Evolutionary conservation across 805 yeast genomes (phyloP).

Genomic region (Sugiyamaella smithiae): DNA sequence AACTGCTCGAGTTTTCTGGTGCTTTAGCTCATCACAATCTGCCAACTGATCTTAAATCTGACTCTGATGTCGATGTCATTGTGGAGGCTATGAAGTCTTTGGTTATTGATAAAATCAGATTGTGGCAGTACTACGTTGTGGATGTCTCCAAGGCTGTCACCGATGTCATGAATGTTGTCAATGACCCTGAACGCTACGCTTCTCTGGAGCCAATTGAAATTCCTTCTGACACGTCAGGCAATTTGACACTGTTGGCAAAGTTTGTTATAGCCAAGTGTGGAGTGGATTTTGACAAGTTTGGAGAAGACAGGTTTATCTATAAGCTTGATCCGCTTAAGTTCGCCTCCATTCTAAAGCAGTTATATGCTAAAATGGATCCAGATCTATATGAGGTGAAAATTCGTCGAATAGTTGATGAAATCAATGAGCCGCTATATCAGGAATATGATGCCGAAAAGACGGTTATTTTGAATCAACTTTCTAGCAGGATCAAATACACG

Average conservation of each 20-base stretch:
- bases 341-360: slow-evolving; percentile 46
- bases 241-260: slow-evolving; percentile 45
- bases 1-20: slow-evolving; percentile 62
- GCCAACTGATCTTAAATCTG: slow-evolving; percentile 52
- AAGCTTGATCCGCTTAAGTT: slow-evolving; percentile 50
- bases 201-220: slow-evolving; percentile 44
- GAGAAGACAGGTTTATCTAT: slow-evolving; percentile 54
- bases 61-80: slow-evolving; percentile 55
- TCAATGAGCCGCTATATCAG: slow-evolving; percentile 68
- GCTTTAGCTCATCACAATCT: slow-evolving; percentile 52
- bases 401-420: slow-evolving; percentile 60
- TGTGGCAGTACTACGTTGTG: slow-evolving; percentile 89
- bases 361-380: slow-evolving; percentile 17
- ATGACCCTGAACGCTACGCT: slow-evolving; percentile 19
- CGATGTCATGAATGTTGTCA: slow-evolving; percentile 25
- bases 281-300: slow-evolving; percentile 40
- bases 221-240: slow-evolving; percentile 25
- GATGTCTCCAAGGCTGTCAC: slow-evolving; percentile 47
- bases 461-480: slow-evolving; percentile 64
- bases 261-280: slow-evolving; percentile 43
- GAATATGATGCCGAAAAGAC: slow-evolving; percentile 71
- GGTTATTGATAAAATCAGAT: slow-evolving; percentile 60
- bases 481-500: slow-evolving; percentile 70
- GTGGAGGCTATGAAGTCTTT: slow-evolving; percentile 67
- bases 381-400: slow-evolving; percentile 41